Conservation (phyloP, 352 stramenopile genomes). For the Globisporangium emineosum region DNA sequence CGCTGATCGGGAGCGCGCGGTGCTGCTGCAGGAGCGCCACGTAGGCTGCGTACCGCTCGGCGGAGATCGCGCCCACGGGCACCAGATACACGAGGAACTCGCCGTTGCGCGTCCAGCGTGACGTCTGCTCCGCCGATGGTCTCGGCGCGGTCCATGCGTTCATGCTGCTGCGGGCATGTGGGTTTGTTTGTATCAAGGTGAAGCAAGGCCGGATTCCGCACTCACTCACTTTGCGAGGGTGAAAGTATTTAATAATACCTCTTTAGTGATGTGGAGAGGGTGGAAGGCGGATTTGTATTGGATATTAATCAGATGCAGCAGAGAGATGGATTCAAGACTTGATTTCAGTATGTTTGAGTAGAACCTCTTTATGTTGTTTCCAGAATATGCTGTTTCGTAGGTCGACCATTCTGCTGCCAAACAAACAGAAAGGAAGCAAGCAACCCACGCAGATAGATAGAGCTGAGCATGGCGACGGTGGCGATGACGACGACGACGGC, state of each 20-base stretch:
- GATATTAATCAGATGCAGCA: too few species aligned
- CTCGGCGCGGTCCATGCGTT: conserved; percentile 29
- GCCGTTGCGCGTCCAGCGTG: conserved; percentile 56
- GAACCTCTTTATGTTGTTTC: too few species aligned
- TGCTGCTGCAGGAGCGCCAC: conserved; percentile 54
- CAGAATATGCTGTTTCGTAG: too few species aligned
- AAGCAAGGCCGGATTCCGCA: neutral
- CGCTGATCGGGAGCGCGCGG: conserved; percentile 53
- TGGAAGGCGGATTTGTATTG: too few species aligned
- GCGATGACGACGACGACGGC: conserved; percentile 1
- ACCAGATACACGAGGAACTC: conserved; percentile 85
- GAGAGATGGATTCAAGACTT: too few species aligned
- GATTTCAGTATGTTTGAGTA: too few species aligned
- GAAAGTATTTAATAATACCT: neutral
- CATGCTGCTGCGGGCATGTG: conserved; percentile 15
- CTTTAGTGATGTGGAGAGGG: too few species aligned
- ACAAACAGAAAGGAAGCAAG: too few species aligned
- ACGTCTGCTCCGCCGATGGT: conserved; percentile 22
- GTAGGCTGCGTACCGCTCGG: conserved; percentile 57
- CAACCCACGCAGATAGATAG: too few species aligned
- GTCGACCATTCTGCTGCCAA: too few species aligned
- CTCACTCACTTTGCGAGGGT: neutral
- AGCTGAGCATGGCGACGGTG: neutral
- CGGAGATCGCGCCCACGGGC: conserved; percentile 63
- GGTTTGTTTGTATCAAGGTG: neutral